Evolutionary conservation across 192 early-diverging fungal genomes (phyloP).

Genomic region (Linnemannia schmuckeri): DNA sequence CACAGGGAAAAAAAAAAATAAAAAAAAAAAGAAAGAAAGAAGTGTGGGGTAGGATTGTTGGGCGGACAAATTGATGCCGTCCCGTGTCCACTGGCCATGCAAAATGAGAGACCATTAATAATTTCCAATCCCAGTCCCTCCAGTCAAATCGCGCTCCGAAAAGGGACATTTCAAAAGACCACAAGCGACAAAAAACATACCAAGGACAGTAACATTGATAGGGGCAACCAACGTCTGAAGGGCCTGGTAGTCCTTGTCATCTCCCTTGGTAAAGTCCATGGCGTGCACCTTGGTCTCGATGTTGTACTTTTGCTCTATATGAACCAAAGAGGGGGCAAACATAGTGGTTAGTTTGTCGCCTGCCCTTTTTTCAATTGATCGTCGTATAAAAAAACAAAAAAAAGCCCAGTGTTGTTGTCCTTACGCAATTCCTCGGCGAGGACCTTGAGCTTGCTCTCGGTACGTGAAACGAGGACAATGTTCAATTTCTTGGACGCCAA

Average conservation of each 20-base stretch:
- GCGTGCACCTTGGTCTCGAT: slow-evolving; percentile 76
- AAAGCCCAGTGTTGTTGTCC: background rate
- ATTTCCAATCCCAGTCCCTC: slow-evolving; percentile 6
- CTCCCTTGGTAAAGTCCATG: slow-evolving; percentile 85
- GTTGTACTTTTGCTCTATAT: slow-evolving; percentile 62
- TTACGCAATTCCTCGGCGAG: slow-evolving; percentile 78
- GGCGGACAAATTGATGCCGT: background rate
- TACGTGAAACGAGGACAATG: slow-evolving; percentile 87
- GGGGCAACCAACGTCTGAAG: slow-evolving; percentile 69
- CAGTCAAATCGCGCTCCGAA: slow-evolving; percentile 41
- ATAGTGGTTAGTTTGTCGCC: background rate
- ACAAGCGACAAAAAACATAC: slow-evolving; percentile 33
- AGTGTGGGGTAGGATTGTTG: slow-evolving; percentile 5
- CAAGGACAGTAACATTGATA: slow-evolving; percentile 71
- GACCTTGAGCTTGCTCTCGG: slow-evolving; percentile 80
- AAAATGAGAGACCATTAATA: slow-evolving; percentile 14
- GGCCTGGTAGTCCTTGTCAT: slow-evolving; percentile 73
- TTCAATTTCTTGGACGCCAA: slow-evolving; percentile 89
- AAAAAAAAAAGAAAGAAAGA: background rate
- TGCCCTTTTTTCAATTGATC: background rate
- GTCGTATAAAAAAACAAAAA: background rate
- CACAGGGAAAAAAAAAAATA: background rate
- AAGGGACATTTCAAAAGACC: background rate
- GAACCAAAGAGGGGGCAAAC: background rate
- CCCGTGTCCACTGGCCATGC: background rate